Evolutionary conservation across 306 rosid genomes (phyloP).

Genomic region (Vigna unguiculata): DNA sequence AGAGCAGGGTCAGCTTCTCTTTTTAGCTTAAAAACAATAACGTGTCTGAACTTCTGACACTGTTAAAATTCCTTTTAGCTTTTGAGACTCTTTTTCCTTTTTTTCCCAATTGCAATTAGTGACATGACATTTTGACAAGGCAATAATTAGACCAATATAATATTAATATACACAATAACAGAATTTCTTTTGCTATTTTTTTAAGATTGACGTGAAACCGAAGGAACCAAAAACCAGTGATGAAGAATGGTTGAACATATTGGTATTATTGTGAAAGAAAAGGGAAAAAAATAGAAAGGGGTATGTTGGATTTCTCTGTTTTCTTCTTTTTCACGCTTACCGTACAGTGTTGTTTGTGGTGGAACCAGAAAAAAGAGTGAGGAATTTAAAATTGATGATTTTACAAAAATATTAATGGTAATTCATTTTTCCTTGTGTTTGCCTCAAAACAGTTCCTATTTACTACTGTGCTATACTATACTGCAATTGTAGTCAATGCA

Average conservation of each 20-base stretch:
- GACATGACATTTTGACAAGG: constrained; percentile 35
- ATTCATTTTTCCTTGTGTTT: not conserved
- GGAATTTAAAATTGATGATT: constrained; percentile 8
- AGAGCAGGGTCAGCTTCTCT: constrained; percentile 40
- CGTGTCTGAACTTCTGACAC: constrained; percentile 56
- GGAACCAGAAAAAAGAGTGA: constrained; percentile 11
- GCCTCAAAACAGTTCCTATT: not conserved
- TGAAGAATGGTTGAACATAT: not conserved
- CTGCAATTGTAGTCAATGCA: not conserved
- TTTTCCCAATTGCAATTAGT: not conserved
- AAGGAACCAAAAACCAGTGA: not conserved
- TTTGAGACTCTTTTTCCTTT: not conserved
- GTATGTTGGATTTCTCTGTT: constrained; percentile 38
- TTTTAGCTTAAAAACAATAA: constrained; percentile 51
- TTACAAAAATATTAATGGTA: not conserved
- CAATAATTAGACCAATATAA: constrained; percentile 18
- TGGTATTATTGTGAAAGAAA: not conserved
- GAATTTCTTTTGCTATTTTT: not conserved
- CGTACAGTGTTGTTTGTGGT: constrained; percentile 40
- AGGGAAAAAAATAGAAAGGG: not conserved
- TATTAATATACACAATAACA: not conserved
- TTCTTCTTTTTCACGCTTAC: constrained; percentile 8
- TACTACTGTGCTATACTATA: not conserved
- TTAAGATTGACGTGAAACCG: not conserved
- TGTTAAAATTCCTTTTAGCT: constrained; percentile 42